A percentile compares a stretch with the other conserved stretches of the same genome.
phyloP scores from a whole-genome alignment of 176 grass and related monocot genomes.

The Sorghum bicolor region DNA sequence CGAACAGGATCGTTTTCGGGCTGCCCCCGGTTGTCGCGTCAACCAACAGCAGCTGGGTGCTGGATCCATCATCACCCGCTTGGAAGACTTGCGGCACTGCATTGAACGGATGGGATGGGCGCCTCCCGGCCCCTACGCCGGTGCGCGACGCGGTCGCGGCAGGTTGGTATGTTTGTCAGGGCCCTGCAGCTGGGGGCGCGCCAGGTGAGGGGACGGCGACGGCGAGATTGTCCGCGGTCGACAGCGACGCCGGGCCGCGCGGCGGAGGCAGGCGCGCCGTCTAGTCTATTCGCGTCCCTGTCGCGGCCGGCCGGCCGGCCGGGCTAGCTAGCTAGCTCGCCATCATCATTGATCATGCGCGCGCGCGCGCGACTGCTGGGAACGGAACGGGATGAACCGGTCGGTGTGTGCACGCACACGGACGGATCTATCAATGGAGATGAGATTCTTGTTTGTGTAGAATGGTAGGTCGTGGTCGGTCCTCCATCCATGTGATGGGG shows the following conservation, averaged over 20 bases:
- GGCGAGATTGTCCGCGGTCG: background rate
- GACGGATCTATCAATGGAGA: background rate
- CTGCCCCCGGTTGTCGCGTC: background rate
- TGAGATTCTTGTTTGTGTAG: background rate
- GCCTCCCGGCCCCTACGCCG: background rate
- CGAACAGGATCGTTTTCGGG: slow-evolving; percentile 32
- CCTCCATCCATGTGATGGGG: background rate
- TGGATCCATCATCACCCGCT: background rate
- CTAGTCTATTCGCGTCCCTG: slow-evolving; percentile 2
- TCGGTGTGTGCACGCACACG: background rate
- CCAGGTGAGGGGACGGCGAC: background rate
- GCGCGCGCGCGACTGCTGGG: background rate
- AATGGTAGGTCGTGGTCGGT: background rate
- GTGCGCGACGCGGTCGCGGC: background rate
- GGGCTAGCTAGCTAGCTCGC: background rate
- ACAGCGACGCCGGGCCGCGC: background rate
- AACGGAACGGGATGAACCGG: background rate
- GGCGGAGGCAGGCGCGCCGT: slow-evolving; percentile 30
- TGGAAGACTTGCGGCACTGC: background rate
- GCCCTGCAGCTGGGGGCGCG: background rate
- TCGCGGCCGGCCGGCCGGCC: background rate
- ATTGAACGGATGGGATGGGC: background rate
- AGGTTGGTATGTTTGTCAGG: background rate
- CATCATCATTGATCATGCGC: background rate
- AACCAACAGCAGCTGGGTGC: slow-evolving; percentile 26